Percentiles rank a stretch among this genome's conserved stretches.
These are phyloP conservation scores for Phaeoacremonium minimum DNA, from an alignment of 2,329 filamentous ascomycete genomes.

Conservation along the genomic window DNA sequence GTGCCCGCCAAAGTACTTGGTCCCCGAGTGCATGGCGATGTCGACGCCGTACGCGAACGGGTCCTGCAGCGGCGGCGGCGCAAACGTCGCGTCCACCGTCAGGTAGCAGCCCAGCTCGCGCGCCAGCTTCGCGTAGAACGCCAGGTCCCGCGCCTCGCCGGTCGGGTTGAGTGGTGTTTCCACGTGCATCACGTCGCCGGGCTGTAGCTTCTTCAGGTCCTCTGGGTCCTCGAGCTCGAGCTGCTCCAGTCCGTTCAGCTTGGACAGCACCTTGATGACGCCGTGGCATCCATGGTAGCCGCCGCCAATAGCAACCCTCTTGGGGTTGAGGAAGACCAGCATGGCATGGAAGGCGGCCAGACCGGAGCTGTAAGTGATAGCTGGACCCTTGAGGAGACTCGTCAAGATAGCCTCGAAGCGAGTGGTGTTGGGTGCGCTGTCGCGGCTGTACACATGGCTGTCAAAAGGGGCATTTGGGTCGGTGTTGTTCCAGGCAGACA, in stretches of 20 bases:
- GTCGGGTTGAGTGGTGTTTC: constrained; percentile 94
- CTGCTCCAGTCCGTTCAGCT: constrained; percentile 70
- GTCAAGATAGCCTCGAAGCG: constrained; percentile 82
- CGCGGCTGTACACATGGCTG: constrained; percentile 79
- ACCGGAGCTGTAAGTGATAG: constrained; percentile 78
- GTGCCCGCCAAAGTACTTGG: constrained; percentile 95
- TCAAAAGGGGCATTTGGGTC: constrained; percentile 50
- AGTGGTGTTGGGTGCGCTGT: constrained; percentile 72
- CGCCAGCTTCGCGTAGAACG: constrained; percentile 67
- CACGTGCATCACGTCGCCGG: constrained; percentile 82
- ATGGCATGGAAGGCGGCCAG: constrained; percentile 85
- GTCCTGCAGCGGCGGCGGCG: constrained; percentile 82
- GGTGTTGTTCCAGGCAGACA: constrained; percentile 47
- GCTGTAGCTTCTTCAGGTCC: constrained; percentile 54
- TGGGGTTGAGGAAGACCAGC: constrained; percentile 78
- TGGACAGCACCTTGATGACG: constrained; percentile 68
- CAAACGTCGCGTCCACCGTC: constrained; percentile 88
- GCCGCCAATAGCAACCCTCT: constrained; percentile 72
- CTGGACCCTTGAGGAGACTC: constrained; percentile 64
- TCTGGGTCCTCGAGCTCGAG: constrained; percentile 56
- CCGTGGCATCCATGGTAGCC: constrained; percentile 96
- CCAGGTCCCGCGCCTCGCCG: constrained; percentile 73
- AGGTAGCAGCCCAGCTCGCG: constrained; percentile 69
- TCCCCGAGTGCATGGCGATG: constrained; percentile 85
- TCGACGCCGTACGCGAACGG: constrained; percentile 81